phyloP scores from a whole-genome alignment of 1,139 yeast genomes.

The Zygotorulaspora mrakii region DNA sequence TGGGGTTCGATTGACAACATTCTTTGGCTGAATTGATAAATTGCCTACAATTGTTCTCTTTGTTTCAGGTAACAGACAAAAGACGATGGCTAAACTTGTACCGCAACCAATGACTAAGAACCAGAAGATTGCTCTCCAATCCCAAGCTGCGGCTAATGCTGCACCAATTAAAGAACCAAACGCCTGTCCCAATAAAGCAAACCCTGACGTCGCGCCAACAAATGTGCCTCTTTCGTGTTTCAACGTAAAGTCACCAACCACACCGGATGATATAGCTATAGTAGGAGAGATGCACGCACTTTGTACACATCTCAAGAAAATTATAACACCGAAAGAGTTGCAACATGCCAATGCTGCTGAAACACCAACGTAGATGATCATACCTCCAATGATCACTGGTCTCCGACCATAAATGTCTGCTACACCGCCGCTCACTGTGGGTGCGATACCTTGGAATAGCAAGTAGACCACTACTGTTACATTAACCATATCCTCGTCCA shows the following conservation, averaged over 20 bases:
- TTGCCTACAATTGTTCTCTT: conserved; percentile 66
- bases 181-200: conserved; percentile 68
- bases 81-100: conserved; percentile 34
- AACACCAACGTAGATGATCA: conserved; percentile 51
- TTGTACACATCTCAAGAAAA: conserved; percentile 60
- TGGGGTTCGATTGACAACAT: conserved; percentile 45
- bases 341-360: conserved; percentile 59
- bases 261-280: conserved; percentile 62
- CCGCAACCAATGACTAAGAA: conserved; percentile 63
- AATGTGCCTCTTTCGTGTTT: conserved; percentile 61
- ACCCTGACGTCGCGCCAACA: conserved; percentile 61
- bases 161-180: conserved; percentile 78
- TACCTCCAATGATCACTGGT: conserved; percentile 55
- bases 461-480: conserved; percentile 69
- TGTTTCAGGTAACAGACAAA: conserved; percentile 63
- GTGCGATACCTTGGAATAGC: conserved; percentile 66
- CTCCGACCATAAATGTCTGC: conserved; percentile 68
- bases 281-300: conserved; percentile 70
- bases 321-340: conserved; percentile 49
- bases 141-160: conserved; percentile 52
- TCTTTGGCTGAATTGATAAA: conserved; percentile 49
- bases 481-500: conserved; percentile 56
- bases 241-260: conserved; percentile 64
- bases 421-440: conserved; percentile 48
- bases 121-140: conserved; percentile 79